Conservation (phyloP, 2,329 filamentous ascomycete genomes). For the Fusarium brachygibbosum region DNA sequence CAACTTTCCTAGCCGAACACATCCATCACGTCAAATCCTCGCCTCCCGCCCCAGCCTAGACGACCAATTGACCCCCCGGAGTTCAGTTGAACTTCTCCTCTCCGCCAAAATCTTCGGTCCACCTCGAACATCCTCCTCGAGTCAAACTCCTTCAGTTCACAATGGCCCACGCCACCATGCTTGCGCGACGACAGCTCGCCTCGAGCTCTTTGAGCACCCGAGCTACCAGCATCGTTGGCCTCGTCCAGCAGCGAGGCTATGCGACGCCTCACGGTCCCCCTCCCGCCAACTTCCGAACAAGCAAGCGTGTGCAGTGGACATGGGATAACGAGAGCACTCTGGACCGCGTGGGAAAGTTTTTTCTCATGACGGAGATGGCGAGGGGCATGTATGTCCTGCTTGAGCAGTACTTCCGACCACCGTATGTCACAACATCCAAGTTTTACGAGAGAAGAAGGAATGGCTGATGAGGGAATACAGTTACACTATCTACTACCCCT, state of each 20-base stretch:
- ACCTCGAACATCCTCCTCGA: conserved; percentile 34
- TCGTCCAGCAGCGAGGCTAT: conserved; percentile 59
- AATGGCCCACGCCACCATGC: conserved; percentile 55
- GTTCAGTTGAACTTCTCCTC: conserved; percentile 46
- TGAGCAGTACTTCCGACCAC: conserved; percentile 98
- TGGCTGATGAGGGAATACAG: conserved; percentile 61
- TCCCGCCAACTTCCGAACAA: conserved; percentile 83
- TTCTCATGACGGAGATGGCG: conserved; percentile 94
- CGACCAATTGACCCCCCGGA: conserved; percentile 46
- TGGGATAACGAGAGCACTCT: conserved; percentile 81
- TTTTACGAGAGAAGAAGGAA: not conserved
- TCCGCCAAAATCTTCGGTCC: conserved; percentile 24
- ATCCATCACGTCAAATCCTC: conserved; percentile 50
- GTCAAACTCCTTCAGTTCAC: conserved; percentile 4
- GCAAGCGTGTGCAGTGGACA: conserved; percentile 81
- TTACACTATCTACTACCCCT: conserved; percentile 98
- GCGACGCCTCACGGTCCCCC: conserved; percentile 83
- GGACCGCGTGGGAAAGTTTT: conserved; percentile 91
- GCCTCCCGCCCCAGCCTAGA: conserved; percentile 44
- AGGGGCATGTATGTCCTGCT: conserved; percentile 97
- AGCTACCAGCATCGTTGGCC: conserved; percentile 38
- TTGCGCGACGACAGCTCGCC: conserved; percentile 55
- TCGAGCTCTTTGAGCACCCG: conserved; percentile 43
- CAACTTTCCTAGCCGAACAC: conserved; percentile 51
- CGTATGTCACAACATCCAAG: conserved; percentile 72